Evolutionary conservation across 2,329 filamentous ascomycete species (phyloP).

Genomic region (Colletotrichum shisoi): DNA sequence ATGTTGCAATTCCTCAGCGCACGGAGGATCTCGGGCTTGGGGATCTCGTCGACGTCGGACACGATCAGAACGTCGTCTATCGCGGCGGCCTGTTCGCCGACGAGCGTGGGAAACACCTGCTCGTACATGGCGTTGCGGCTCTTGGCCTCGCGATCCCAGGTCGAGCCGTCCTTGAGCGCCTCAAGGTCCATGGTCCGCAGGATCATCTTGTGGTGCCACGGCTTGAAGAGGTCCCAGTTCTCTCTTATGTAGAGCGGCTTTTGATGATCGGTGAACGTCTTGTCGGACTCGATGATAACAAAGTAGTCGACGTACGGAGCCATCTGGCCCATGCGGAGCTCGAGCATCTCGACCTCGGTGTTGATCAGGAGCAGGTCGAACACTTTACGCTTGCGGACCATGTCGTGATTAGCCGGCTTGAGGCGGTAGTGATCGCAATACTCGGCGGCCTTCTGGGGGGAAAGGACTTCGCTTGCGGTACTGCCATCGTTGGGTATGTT

Average conservation of each 20-base stretch:
- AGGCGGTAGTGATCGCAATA: conserved; percentile 52
- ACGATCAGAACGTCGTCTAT: conserved; percentile 65
- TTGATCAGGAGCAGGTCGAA: conserved; percentile 71
- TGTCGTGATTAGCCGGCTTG: conserved; percentile 45
- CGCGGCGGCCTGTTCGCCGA: conserved; percentile 52
- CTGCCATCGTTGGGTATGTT: conserved; percentile 3
- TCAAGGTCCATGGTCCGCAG: conserved; percentile 51
- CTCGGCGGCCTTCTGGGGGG: conserved; percentile 34
- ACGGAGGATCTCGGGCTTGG: conserved; percentile 59
- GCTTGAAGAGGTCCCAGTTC: conserved; percentile 60
- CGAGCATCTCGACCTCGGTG: conserved; percentile 70
- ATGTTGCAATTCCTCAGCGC: conserved; percentile 61
- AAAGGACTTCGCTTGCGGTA: conserved; percentile 24
- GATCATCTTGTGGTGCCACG: conserved; percentile 68
- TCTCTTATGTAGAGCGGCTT: conserved; percentile 64
- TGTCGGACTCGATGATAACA: conserved; percentile 66
- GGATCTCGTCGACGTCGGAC: conserved; percentile 68
- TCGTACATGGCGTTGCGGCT: conserved; percentile 65
- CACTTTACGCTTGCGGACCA: conserved; percentile 55
- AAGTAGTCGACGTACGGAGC: conserved; percentile 70
- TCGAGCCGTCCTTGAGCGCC: conserved; percentile 36
- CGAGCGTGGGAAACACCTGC: conserved; percentile 62
- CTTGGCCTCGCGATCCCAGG: conserved; percentile 62
- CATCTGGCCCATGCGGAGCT: conserved; percentile 68
- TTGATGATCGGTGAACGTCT: conserved; percentile 64